Evolutionary conservation across 129 eudicot species (phyloP), one percentile per base, ranked within the genome.

Genomic region (Flaveria bidentis): DNA sequence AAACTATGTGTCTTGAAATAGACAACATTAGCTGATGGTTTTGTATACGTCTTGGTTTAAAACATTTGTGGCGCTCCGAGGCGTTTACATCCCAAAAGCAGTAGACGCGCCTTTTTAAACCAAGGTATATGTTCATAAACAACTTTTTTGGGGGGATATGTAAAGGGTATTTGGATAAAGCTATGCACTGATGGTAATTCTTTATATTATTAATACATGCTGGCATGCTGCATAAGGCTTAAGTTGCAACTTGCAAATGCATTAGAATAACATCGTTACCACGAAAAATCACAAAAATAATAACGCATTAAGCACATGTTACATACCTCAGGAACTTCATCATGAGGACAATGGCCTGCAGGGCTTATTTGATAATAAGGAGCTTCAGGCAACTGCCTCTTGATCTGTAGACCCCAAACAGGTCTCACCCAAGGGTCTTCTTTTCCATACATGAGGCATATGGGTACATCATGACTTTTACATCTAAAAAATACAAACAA

Each of bases 281-380:
- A 42, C 45, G 36, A 5, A 1, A 71, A 47, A 53, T 1, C 11
- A 57, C 9, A 20, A 39, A 41, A n/a, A 33, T 17, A 53, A 26
- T 17, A 52, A 20, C 22, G 22, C 42, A n/a, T 46, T 61, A 25
- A 58, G 57, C 26, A 23, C 58, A 44, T 8, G 11, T 18, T 74
- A 20, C 52, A 18, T 88, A 94, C 98, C 98, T 94, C 98, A 13
- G 98, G 97, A 73, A 91, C 97, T 84, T 94, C 98, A 82, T 94
- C 98, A 87, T 94, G 98, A 77, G 98, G 98, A 75, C 98, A 94
- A 77, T 94, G 98, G 36, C 98, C 98, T 58, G 98, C 97, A 47
- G 98, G 98, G 81, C 96, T 94, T 26, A 94, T 89, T 81, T 85
- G 91, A 71, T 94, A 94, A 79, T 91, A 94, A 6, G 98, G 97